Evolutionary conservation across 768 basidiomycete species (phyloP).

Genomic region (Mycena pura): DNA sequence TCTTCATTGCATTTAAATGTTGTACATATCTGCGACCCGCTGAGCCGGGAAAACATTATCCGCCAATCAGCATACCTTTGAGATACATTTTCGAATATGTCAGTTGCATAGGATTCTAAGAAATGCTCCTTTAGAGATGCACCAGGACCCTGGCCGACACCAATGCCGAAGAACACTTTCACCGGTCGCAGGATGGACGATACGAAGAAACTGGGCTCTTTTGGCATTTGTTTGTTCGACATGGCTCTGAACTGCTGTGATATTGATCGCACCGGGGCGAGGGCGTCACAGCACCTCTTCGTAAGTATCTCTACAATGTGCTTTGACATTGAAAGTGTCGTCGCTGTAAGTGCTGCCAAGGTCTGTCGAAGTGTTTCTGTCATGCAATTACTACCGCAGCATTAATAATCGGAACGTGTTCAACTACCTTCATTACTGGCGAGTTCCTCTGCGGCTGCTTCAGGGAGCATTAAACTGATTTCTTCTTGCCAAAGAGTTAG

Average conservation of each 20-base stretch:
- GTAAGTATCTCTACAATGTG: constrained; percentile 77
- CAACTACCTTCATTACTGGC: constrained; percentile 58
- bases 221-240: constrained; percentile 73
- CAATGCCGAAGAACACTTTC: constrained; percentile 72
- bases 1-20: constrained; percentile 84
- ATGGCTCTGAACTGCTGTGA: constrained; percentile 90
- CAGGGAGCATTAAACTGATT: constrained; percentile 67
- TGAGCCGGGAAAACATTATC: background rate
- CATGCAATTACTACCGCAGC: constrained; percentile 1
- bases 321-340: constrained; percentile 64
- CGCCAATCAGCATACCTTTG: constrained; percentile 54
- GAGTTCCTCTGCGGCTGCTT: constrained; percentile 40
- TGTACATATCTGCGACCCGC: constrained; percentile 67
- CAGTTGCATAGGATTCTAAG: constrained; percentile 56
- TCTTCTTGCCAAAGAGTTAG: constrained; percentile 71
- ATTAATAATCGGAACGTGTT: background rate
- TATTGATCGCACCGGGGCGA: constrained; percentile 85
- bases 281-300: constrained; percentile 82
- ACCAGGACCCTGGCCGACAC: constrained; percentile 65
- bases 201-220: constrained; percentile 88
- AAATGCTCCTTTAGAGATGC: constrained; percentile 61
- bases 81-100: constrained; percentile 75
- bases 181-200: constrained; percentile 81
- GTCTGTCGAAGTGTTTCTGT: constrained; percentile 64
- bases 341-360: constrained; percentile 52